A percentile compares a stretch with the other conserved stretches of the same genome.
Evolutionary conservation across 306 rosid genomes (phyloP).

Genomic region (Quercus glauca): DNA sequence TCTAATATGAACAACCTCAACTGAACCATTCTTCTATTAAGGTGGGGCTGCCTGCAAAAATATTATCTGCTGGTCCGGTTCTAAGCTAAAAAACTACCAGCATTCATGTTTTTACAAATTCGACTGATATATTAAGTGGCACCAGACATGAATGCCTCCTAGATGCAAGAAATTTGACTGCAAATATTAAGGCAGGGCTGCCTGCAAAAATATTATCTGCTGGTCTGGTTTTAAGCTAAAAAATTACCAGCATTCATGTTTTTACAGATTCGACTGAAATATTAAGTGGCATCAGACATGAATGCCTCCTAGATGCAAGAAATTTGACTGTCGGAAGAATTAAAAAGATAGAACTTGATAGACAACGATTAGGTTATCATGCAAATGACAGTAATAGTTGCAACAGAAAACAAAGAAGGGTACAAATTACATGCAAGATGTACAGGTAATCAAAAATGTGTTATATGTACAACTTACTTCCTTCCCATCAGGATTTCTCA

Average conservation of each 20-base stretch:
- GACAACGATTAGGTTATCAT: background rate
- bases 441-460: conserved; percentile 7
- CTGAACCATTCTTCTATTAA: background rate
- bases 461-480: conserved; percentile 60
- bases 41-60: background rate
- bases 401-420: background rate
- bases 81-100: background rate
- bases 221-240: background rate
- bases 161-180: background rate
- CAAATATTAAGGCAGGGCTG: background rate
- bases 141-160: background rate
- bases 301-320: background rate
- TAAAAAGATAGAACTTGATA: background rate
- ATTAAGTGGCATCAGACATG: conserved; percentile 2
- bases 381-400: background rate
- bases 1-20: background rate
- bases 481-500: conserved; percentile 98
- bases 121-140: background rate
- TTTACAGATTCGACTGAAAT: background rate
- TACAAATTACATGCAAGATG: background rate
- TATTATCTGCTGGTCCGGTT: background rate
- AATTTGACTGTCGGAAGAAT: background rate
- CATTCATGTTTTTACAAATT: background rate
- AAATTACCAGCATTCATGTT: background rate
- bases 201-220: background rate